Percentiles rank a stretch among this genome's conserved stretches.
phyloP scores from a whole-genome alignment of 2,329 filamentous ascomycete genomes.

The Fusarium succisae region DNA sequence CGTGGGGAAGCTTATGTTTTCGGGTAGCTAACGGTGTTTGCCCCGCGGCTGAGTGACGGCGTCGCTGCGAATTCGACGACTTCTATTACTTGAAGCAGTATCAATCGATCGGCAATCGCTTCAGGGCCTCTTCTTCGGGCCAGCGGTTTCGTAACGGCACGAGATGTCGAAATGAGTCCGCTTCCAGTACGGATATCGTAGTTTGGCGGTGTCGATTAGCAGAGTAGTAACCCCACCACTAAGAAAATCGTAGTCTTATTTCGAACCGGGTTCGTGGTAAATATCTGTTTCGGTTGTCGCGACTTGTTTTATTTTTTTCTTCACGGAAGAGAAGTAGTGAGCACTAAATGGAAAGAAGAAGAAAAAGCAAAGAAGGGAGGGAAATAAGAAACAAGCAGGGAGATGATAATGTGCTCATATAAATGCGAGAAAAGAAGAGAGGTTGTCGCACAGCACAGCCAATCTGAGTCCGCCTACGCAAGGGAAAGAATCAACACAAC shows the following conservation, averaged over 20 bases:
- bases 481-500: conserved; percentile 28
- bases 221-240: conserved; percentile 35
- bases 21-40: background rate
- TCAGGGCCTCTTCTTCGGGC: background rate
- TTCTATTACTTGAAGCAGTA: background rate
- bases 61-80: background rate
- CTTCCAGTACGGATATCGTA: conserved; percentile 16
- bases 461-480: conserved; percentile 25
- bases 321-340: background rate
- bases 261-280: conserved; percentile 17
- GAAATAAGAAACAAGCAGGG: background rate
- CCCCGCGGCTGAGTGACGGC: conserved; percentile 3
- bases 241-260: conserved; percentile 29
- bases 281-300: background rate
- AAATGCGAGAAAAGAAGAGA: conserved; percentile 28
- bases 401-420: conserved; percentile 12
- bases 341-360: conserved; percentile 1
- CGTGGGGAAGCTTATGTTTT: conserved; percentile 10
- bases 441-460: conserved; percentile 23
- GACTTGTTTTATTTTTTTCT: background rate
- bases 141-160: background rate
- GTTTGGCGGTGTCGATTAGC: conserved; percentile 37
- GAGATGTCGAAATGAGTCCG: conserved; percentile 6
- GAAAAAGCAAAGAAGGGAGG: background rate
- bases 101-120: background rate